Conservation (phyloP, 2,329 filamentous ascomycete genomes). For the Laburnicola sp. region DNA sequence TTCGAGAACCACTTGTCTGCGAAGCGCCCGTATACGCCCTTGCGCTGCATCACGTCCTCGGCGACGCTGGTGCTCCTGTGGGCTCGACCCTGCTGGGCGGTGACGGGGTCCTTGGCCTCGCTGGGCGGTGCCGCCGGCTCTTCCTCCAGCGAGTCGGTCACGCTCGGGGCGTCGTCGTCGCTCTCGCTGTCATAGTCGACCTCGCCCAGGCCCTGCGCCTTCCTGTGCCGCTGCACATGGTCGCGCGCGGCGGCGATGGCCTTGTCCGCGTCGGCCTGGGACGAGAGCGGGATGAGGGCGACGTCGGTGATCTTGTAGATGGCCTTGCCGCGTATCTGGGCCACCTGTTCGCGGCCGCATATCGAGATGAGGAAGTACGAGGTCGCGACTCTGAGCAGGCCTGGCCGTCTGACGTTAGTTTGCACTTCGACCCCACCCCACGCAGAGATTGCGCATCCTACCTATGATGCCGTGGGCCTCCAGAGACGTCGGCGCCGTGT, state of each 20-base stretch:
- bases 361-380: conserved; percentile 86
- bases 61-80: conserved; percentile 63
- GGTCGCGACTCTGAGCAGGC: conserved; percentile 79
- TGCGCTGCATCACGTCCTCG: conserved; percentile 82
- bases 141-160: conserved; percentile 44
- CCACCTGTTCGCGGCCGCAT: conserved; percentile 82
- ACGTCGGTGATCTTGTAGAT: conserved; percentile 89
- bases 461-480: conserved; percentile 60
- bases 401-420: conserved; percentile 51
- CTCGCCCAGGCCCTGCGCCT: conserved; percentile 20
- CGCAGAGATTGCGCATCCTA: conserved; percentile 35
- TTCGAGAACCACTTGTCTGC: conserved; percentile 89
- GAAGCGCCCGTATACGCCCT: conserved; percentile 85
- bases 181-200: conserved; percentile 35
- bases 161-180: conserved; percentile 40
- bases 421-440: too few species aligned
- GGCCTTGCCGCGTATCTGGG: conserved; percentile 77
- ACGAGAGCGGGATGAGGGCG: conserved; percentile 83
- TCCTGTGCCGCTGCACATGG: conserved; percentile 46
- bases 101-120: conserved; percentile 38
- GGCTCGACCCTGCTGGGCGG: conserved; percentile 26
- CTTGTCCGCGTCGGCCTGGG: conserved; percentile 70
- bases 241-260: conserved; percentile 68
- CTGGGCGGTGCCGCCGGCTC: conserved; percentile 37
- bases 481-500: conserved; percentile 46